Base-by-base conservation (phyloP, 2,329 filamentous ascomycete genomes). In the Hypoxylon sp. region DNA sequence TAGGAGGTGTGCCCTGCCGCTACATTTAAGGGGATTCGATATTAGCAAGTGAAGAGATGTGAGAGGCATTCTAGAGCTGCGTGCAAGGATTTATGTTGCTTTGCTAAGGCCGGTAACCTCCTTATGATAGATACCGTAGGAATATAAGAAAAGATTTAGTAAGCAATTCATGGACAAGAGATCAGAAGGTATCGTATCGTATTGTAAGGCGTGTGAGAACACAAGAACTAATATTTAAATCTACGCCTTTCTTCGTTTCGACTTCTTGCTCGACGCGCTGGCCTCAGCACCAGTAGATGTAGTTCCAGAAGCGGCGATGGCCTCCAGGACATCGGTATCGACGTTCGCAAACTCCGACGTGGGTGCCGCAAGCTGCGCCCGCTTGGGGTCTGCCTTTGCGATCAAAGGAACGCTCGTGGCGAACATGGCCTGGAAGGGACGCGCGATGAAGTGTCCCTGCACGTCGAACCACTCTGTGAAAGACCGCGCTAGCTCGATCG, bases 391-490 rank as follows among this genome's bases (percentile, higher is more conserved):
- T 32, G 85, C 85, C 72, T 84, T 84, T 55, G 90, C 92, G 67
- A 95, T 85, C 32, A 86, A 77, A 0, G 89, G 87, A 2, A 95
- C 84, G 43, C 86, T 85, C n/a, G 85, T 86, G 10, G 91, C 92
- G 51, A 96, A 83, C 82, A 93, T 89, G 76, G 90, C 87, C 84
- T 96, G 93, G 80, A 96, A 94, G 5, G 93, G 92, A 72, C 87
- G 83, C 7, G 88, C 86, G 49, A 94, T 86, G 77, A 96, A 94
- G 78, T 85, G 87, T 53, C 93, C 93, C 43, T 84, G 82, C 60
- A 81, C 82, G 79, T 97, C 91, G 74, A 95, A 96, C 91, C 92
- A 96, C 58, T 87, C 84, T 34, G 87, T 87, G 78, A 96, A 95
- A 36, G 90, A 85, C 48, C 86, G 86, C 68, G 85, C 80, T 66